phyloP scores from a whole-genome alignment of 176 grass and related monocot genomes.

The Hordeum marinum region DNA sequence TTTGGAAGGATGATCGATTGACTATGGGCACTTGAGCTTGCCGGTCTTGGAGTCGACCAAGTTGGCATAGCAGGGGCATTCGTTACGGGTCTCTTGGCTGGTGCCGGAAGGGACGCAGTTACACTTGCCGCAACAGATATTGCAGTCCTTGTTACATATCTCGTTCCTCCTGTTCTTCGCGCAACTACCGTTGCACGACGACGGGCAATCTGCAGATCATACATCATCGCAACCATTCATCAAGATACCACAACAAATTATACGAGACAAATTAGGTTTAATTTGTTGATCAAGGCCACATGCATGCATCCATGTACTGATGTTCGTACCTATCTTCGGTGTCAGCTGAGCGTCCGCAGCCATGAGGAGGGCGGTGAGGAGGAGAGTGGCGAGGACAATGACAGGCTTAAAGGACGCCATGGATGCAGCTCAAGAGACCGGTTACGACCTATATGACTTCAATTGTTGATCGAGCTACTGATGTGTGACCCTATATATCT shows the following conservation, averaged over 20 bases:
- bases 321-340: not conserved
- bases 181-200: conserved; percentile 36
- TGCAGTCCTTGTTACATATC: conserved; percentile 32
- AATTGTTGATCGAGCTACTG: too few species aligned
- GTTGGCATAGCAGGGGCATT: conserved; percentile 33
- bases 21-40: conserved; percentile 32
- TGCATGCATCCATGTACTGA: not conserved
- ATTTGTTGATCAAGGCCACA: not conserved
- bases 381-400: not conserved
- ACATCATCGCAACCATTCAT: too few species aligned
- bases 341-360: not conserved
- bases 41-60: conserved; percentile 1
- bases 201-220: conserved; percentile 36
- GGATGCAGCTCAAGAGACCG: not conserved
- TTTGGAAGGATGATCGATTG: not conserved
- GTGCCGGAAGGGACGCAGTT: too few species aligned
- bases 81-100: conserved; percentile 9
- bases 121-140: too few species aligned
- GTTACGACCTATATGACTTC: too few species aligned
- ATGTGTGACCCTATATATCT: too few species aligned
- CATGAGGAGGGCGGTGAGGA: not conserved
- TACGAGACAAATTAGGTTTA: too few species aligned
- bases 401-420: not conserved
- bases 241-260: not conserved
- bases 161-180: conserved; percentile 51